These are phyloP conservation scores for Penicillium sp. DNA, from an alignment of 2,329 filamentous ascomycete genomes.

Conservation along the genomic window DNA sequence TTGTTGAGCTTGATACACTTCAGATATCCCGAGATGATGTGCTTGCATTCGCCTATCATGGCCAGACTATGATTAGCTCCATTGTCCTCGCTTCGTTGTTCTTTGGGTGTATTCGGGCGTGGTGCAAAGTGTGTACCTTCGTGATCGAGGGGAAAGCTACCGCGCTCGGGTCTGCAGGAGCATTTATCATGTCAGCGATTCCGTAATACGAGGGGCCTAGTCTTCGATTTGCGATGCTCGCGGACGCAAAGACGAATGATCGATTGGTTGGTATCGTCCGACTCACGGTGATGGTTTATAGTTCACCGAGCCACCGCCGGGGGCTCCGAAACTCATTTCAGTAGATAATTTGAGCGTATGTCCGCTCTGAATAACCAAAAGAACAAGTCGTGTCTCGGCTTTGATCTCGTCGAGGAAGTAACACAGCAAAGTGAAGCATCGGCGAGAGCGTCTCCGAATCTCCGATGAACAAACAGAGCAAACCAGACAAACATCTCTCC, in stretches of 20 bases:
- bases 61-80: neutral
- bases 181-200: conserved; percentile 4
- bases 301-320: conserved; percentile 61
- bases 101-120: neutral
- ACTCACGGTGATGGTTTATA: conserved; percentile 67
- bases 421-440: conserved; percentile 1
- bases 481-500: conserved; percentile 27
- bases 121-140: conserved; percentile 55
- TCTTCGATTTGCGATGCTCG: neutral
- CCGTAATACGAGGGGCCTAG: neutral
- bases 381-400: neutral
- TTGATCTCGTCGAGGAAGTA: neutral
- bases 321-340: conserved; percentile 61
- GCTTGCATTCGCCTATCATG: conserved; percentile 77
- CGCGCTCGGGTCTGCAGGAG: conserved; percentile 69
- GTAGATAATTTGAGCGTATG: neutral
- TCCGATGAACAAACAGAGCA: conserved; percentile 30
- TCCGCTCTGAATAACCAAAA: neutral
- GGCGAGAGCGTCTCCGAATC: neutral
- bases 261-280: neutral
- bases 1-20: conserved; percentile 78
- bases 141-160: conserved; percentile 94
- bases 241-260: conserved; percentile 1
- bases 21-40: conserved; percentile 80
- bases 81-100: neutral